Percentiles rank a stretch among this genome's conserved stretches.
Conservation (phyloP, 106 monocot genomes). For the Vanilla planifolia region DNA sequence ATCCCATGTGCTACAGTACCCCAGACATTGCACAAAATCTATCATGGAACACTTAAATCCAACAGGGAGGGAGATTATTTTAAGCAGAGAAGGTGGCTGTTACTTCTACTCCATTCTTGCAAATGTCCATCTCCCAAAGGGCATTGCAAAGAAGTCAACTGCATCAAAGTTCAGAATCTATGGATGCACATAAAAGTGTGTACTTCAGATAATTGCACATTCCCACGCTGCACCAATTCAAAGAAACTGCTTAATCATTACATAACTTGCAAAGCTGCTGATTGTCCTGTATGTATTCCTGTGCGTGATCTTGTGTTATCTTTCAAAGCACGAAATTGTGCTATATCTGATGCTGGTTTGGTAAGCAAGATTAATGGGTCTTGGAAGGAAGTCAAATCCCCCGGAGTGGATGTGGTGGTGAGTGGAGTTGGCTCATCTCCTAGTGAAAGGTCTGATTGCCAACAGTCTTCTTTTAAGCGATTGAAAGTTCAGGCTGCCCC, state of each 20-base stretch:
- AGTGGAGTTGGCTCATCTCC: conserved; percentile 12
- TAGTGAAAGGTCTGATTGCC: conserved; percentile 38
- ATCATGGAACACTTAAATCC: conserved; percentile 15
- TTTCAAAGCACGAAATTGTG: conserved; percentile 15
- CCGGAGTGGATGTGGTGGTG: conserved; percentile 20
- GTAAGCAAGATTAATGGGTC: conserved; percentile 18
- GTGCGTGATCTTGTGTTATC: conserved; percentile 38
- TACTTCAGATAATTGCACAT: conserved; percentile 35
- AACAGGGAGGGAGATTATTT: conserved; percentile 25
- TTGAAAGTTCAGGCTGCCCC: conserved; percentile 42
- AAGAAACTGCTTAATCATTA: conserved; percentile 51
- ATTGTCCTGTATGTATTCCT: conserved; percentile 81
- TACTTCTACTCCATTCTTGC: conserved; percentile 71
- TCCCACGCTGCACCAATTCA: conserved; percentile 44
- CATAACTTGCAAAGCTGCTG: conserved; percentile 23
- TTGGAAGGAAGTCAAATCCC: conserved; percentile 16
- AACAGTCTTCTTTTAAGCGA: conserved; percentile 47
- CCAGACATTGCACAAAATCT: conserved; percentile 11
- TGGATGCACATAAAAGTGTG: conserved; percentile 59
- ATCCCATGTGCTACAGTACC: conserved; percentile 6
- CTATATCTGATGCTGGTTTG: conserved; percentile 20
- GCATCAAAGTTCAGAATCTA: conserved; percentile 52
- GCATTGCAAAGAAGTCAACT: conserved; percentile 51
- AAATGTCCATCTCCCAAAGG: conserved; percentile 54
- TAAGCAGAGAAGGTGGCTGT: conserved; percentile 66